Conservation (phyloP, 331 rosid species). For the Saraca asoca region DNA sequence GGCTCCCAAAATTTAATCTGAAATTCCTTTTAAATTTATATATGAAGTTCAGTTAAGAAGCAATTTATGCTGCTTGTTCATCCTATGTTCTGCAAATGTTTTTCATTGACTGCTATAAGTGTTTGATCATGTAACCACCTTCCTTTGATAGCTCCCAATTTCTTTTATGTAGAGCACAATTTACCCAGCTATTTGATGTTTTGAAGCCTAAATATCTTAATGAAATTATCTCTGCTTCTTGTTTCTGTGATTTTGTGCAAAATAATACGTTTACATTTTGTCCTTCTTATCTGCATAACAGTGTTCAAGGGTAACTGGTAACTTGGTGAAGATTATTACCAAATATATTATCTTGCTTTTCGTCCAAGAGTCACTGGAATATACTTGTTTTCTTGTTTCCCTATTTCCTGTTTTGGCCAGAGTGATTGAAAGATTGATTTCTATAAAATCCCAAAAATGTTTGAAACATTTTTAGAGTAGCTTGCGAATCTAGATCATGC, state of each 20-base stretch:
- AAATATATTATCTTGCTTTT: not conserved
- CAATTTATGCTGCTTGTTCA: no score
- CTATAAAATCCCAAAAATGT: no score
- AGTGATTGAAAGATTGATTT: not conserved
- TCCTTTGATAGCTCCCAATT: no score
- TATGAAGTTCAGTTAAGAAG: no score
- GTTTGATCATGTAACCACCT: no score
- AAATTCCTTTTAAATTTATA: no score
- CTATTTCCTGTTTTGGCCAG: not conserved
- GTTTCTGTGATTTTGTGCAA: not conserved
- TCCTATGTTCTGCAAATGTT: not conserved
- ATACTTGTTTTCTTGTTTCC: no score
- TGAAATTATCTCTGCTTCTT: not conserved
- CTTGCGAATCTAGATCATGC: no score
- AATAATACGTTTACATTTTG: not conserved
- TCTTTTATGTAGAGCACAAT: not conserved
- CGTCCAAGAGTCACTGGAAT: not conserved
- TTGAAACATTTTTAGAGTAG: no score
- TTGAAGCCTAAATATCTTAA: not conserved
- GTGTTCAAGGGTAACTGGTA: not conserved
- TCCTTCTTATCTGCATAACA: not conserved
- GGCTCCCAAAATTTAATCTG: no score
- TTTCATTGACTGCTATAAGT: no score
- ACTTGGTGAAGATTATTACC: not conserved
- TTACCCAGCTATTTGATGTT: not conserved